Percentiles rank a stretch among this genome's conserved stretches.
These are phyloP conservation scores for Gossypium gossypioides DNA, from an alignment of 441 rosid species.

Conservation along the genomic window DNA sequence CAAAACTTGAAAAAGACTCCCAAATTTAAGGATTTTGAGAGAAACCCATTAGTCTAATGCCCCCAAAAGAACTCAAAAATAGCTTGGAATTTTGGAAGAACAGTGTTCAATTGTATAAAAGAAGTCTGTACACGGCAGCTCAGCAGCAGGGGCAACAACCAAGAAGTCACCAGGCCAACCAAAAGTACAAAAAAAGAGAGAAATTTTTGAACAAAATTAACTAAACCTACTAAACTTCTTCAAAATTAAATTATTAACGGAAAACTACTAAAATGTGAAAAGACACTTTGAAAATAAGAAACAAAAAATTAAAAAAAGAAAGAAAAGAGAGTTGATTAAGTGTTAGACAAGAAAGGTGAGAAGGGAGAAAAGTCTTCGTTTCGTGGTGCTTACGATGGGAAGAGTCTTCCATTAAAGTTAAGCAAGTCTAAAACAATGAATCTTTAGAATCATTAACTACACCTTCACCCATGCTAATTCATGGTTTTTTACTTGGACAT, in stretches of 20 bases:
- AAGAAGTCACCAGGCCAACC: slow-evolving; percentile 21
- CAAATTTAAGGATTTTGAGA: background rate
- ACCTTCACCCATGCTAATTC: background rate
- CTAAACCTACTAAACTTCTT: background rate
- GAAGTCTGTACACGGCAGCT: slow-evolving; percentile 25
- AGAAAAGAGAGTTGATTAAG: background rate
- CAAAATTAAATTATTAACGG: background rate
- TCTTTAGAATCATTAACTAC: background rate
- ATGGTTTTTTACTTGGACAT: no score
- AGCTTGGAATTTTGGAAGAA: background rate
- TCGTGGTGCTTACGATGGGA: background rate
- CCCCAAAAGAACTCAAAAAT: slow-evolving; percentile 8
- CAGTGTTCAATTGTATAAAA: background rate
- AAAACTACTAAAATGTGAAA: background rate
- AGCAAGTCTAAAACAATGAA: background rate
- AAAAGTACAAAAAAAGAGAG: background rate
- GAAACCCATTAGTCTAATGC: background rate
- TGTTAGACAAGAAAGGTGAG: background rate
- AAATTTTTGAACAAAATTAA: background rate
- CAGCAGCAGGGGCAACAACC: background rate
- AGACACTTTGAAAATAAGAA: background rate
- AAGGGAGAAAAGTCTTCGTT: background rate
- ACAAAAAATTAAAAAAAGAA: background rate
- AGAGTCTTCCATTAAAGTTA: background rate
- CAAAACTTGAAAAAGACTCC: background rate